Base-by-base conservation (phyloP, 2,329 filamentous ascomycete species). In the Colletotrichum higginsianum region DNA sequence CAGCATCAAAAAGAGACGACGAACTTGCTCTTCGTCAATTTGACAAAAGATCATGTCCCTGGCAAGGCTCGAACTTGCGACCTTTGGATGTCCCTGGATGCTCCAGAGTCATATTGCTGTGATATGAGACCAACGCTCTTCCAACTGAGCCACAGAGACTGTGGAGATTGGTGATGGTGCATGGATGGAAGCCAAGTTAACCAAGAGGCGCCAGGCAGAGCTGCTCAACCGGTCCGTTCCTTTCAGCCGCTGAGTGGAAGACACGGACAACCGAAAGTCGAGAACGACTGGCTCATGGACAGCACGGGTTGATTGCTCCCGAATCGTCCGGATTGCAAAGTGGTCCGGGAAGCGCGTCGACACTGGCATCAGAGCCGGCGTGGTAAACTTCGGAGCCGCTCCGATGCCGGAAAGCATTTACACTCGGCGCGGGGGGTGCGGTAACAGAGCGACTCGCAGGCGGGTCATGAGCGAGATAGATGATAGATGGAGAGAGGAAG, bases 51-150 rank as follows among this genome's bases (percentile, higher is more conserved):
- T 18, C 11, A 15, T 71, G 69, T 72, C 69, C 69, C 66, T 66
- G 42, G 65, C 50, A 66, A 72, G 69, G 65, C 69, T 72, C 65
- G 58, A 72, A 72, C 60, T 72, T 60, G 50, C 69, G 69, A 72
- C 69, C 69, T 72, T 72, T 68, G 65, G 65, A 69, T 72, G 4
- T 61, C 69, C 12, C 69, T 44, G n/a, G 46, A 61, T 50, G 44
- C 2, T 52, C 40, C 42, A 72, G 58, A 44, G 65, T 72, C 69
- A 72, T 60, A 69, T 26, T 9, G 21, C 63, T 11, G n/a, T 60
- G 4, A 49, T 72, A 72, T 72, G 69, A 72, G 69, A 63, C 69
- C 69, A 69, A 72, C 65, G 69, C 69, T 69, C 69, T 72, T 47
- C 69, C 69, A 26, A 72, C 69, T 72, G 69, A 69, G 69, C 69